Evolutionary conservation across 352 stramenopile genomes (phyloP).

Genomic region (Saprolegnia diclina): DNA sequence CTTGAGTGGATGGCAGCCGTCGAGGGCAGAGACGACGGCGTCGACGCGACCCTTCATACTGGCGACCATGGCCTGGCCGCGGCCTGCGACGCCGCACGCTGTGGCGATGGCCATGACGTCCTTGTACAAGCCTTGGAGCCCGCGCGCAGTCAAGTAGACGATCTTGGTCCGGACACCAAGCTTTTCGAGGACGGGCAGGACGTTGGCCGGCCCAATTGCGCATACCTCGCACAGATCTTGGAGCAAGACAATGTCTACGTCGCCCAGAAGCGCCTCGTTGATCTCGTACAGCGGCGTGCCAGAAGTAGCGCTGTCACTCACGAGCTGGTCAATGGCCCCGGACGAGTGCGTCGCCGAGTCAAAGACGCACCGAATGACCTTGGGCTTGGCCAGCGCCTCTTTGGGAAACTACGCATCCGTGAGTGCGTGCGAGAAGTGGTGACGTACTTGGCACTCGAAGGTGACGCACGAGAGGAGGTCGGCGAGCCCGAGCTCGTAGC

Average conservation of each 20-base stretch:
- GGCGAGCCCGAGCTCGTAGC: constrained; percentile 24
- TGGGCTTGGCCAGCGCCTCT: constrained; percentile 18
- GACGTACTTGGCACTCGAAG: constrained; percentile 22
- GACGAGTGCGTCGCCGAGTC: constrained; percentile 18
- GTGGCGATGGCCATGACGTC: constrained; percentile 18
- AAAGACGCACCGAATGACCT: constrained; percentile 27
- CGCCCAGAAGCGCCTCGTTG: constrained; percentile 9
- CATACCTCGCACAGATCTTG: constrained; percentile 28
- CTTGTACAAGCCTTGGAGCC: constrained; percentile 16
- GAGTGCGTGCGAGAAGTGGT: neutral
- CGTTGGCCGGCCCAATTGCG: constrained; percentile 21
- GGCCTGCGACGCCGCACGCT: constrained; percentile 3
- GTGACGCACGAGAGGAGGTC: constrained; percentile 18
- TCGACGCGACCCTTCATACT: constrained; percentile 18
- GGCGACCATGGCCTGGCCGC: constrained; percentile 11
- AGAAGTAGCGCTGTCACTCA: neutral
- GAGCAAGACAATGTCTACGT: constrained; percentile 23
- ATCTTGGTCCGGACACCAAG: constrained; percentile 7
- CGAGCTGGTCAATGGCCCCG: constrained; percentile 7
- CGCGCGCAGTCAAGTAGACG: constrained; percentile 18
- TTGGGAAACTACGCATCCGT: constrained; percentile 10
- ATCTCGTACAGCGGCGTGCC: constrained; percentile 23
- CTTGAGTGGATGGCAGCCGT: constrained; percentile 17
- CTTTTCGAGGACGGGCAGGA: constrained; percentile 22
- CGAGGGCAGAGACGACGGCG: constrained; percentile 7